A percentile compares a stretch with the other conserved stretches of the same genome.
These are phyloP conservation scores for Penicillium occitanis DNA, from an alignment of 2,329 filamentous ascomycete species.

Conservation along the genomic window DNA sequence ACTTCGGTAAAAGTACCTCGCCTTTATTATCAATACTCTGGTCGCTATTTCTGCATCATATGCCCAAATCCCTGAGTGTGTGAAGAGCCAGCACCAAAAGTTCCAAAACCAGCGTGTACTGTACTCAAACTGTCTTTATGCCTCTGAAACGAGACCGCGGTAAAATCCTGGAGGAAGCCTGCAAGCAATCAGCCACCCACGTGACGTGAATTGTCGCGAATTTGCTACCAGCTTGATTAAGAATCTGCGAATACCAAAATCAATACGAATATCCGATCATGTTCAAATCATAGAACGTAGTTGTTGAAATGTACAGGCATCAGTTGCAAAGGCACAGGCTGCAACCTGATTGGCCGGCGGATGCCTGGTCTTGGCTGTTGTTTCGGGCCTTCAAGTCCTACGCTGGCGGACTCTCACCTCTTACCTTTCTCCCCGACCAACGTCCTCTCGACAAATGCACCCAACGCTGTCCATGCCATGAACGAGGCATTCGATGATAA, in stretches of 20 bases:
- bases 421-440: background rate
- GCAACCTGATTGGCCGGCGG: conserved; percentile 11
- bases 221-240: background rate
- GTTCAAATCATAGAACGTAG: background rate
- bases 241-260: background rate
- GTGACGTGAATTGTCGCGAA: background rate
- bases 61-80: background rate
- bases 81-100: background rate
- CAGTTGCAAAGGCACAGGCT: background rate
- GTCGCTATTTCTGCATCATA: no score
- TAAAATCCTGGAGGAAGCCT: background rate
- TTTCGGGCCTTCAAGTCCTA: background rate
- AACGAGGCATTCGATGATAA: conserved; percentile 26
- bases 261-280: background rate
- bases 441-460: conserved; percentile 20
- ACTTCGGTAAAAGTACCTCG: background rate
- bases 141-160: background rate
- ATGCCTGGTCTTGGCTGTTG: background rate
- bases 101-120: background rate
- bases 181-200: background rate
- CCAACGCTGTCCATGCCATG: conserved; percentile 21
- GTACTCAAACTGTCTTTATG: background rate
- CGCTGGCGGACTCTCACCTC: background rate
- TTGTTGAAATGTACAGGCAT: background rate
- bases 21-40: background rate